phyloP scores from a whole-genome alignment of 768 basidiomycete species.

The Psilocybe azurescens region DNA sequence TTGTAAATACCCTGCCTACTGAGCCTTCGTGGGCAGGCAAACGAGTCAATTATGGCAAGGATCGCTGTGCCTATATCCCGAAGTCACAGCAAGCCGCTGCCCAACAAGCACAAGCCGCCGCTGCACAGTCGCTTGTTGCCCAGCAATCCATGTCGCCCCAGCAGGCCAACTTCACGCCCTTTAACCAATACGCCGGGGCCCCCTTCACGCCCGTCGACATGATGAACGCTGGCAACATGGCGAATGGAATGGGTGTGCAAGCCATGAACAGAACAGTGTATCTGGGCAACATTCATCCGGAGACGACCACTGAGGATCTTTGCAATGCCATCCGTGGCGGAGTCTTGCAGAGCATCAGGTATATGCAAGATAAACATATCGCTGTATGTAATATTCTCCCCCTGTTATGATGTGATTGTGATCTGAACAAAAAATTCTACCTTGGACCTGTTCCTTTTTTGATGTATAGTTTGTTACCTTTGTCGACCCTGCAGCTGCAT shows the following conservation, averaged over 20 bases:
- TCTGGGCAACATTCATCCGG: conserved; percentile 95
- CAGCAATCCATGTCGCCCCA: conserved; percentile 52
- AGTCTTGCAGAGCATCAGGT: conserved; percentile 91
- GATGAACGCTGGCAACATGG: conserved; percentile 40
- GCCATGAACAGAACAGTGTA: conserved; percentile 93
- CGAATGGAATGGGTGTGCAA: conserved; percentile 41
- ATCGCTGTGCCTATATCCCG: conserved; percentile 97
- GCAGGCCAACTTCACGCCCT: conserved; percentile 46
- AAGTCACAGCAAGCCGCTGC: conserved; percentile 93
- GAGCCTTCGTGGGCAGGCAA: conserved; percentile 96
- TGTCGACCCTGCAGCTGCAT: conserved; percentile 90
- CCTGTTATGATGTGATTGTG: neutral
- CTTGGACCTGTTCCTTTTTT: conserved; percentile 14
- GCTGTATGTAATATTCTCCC: conserved; percentile 62
- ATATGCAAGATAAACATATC: conserved; percentile 97
- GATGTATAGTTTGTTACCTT: conserved; percentile 87
- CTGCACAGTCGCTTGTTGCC: conserved; percentile 71
- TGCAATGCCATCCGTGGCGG: conserved; percentile 98
- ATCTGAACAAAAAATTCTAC: neutral
- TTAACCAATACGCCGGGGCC: conserved; percentile 50
- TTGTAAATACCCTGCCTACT: conserved; percentile 90
- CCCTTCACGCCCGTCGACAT: conserved; percentile 56
- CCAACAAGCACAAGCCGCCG: conserved; percentile 86
- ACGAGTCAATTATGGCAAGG: conserved; percentile 98
- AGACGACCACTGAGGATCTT: conserved; percentile 92